Base-by-base conservation (phyloP, 2,329 filamentous ascomycete genomes). In the Nigrospora osmanthi region DNA sequence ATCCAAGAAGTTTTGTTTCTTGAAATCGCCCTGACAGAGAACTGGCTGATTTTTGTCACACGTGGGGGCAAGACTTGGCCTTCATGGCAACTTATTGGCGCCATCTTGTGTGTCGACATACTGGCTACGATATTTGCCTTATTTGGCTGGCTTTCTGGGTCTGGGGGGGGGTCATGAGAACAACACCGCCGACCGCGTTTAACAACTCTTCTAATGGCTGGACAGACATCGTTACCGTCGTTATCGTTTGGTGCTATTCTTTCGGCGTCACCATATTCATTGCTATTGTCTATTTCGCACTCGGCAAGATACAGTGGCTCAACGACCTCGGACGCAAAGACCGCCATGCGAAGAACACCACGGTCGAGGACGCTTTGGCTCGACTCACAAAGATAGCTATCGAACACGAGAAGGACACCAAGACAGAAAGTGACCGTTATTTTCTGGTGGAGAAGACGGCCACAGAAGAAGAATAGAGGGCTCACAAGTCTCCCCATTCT, bases 21-120 rank as follows among this genome's bases (percentile, higher is more conserved):
- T 39, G 74, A 87, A 62, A 81, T 87, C 57, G 78, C 81, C 12
- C 72, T 87, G 17, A 83, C 83, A 13, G 81, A 87, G 68, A 87
- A 86, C 62, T 87, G 83, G 83, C 73, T 87, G 49, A 87, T 87
- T 60, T 86, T 87, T 64, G 83, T 87, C 59, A 87, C 83, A 37
- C 81, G 83, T 58, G 79, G 84, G 61, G 72, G 85, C 62, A 74
- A 81, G 65, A 86, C 82, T 35, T 78, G 72, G 67, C 82, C 82
- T 54, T 83, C 80, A 11, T 85, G 80, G 78, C 81, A 85, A 66
- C 69, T 86, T 44, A 72, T 86, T 50, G 71, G 70, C 53, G 82
- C 82, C 58, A 86, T 85, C 64, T 70, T 83, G 57, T 69, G 74
- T 63, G 82, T 86, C 58, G 82, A 85, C 63, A 75, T 76, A 47